These are phyloP conservation scores for Corchorus capsularis DNA, from an alignment of 345 rosid genomes.

Conservation along the genomic window DNA sequence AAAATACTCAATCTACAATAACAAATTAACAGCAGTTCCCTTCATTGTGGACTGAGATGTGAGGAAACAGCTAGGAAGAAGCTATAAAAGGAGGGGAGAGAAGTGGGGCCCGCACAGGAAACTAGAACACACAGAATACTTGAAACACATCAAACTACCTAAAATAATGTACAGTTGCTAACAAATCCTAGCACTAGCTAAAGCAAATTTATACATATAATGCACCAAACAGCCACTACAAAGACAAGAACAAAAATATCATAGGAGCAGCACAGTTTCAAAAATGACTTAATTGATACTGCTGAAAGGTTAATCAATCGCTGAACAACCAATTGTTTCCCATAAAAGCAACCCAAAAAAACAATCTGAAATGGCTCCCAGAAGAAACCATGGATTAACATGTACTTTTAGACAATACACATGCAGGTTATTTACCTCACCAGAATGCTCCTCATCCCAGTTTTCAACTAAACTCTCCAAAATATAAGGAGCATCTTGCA, in stretches of 20 bases:
- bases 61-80: background rate
- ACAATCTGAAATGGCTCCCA: slow-evolving; percentile 6
- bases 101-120: background rate
- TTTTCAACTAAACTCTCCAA: slow-evolving; percentile 81
- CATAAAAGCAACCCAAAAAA: background rate
- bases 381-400: background rate
- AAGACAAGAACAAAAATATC: background rate
- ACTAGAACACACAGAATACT: background rate
- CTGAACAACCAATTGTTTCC: background rate
- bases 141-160: background rate
- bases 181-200: background rate
- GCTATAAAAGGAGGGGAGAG: background rate
- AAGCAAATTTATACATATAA: background rate
- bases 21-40: background rate
- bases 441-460: slow-evolving; percentile 97
- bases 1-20: slow-evolving; percentile 10
- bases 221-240: background rate
- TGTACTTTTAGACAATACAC: slow-evolving; percentile 11
- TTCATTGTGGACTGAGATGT: background rate
- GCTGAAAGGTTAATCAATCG: background rate
- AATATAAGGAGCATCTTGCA: slow-evolving; percentile 94
- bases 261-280: background rate
- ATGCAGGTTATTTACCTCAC: slow-evolving; percentile 56
- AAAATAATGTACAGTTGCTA: slow-evolving; percentile 2
- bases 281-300: background rate